Evolutionary conservation across 2,329 filamentous ascomycete species (phyloP).

Genomic region (Mycosphaerella sp.): DNA sequence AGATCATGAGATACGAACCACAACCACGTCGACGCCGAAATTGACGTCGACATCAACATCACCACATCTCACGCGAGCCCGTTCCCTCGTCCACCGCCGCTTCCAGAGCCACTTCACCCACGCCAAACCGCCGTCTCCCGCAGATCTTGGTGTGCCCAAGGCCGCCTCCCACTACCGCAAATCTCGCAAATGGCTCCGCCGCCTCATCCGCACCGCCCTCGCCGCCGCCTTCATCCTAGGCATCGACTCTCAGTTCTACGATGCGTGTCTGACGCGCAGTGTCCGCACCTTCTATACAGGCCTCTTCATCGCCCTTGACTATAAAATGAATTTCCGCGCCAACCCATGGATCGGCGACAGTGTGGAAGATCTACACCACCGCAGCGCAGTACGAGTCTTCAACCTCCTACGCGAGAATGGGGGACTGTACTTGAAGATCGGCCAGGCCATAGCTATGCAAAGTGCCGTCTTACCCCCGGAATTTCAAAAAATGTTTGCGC

Average conservation of each 20-base stretch:
- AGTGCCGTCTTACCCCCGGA: slow-evolving; percentile 86
- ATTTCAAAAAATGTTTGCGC: slow-evolving; percentile 91
- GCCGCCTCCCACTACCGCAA: slow-evolving; percentile 65
- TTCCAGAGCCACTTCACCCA: slow-evolving; percentile 39
- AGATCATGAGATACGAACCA: slow-evolving; percentile 12
- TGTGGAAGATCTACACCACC: slow-evolving; percentile 70
- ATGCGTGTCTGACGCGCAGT: slow-evolving; percentile 70
- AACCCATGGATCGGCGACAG: slow-evolving; percentile 67
- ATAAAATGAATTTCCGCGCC: slow-evolving; percentile 91
- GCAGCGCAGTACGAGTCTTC: slow-evolving; percentile 78
- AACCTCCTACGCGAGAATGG: slow-evolving; percentile 79
- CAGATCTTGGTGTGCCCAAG: slow-evolving; percentile 66
- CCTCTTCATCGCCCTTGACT: slow-evolving; percentile 77
- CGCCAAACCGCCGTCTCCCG: slow-evolving; percentile 63
- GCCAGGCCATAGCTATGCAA: slow-evolving; percentile 98
- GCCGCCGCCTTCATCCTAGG: slow-evolving; percentile 58
- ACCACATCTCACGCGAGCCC: not conserved
- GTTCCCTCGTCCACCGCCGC: slow-evolving; percentile 13
- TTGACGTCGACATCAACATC: not conserved
- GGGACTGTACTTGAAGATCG: slow-evolving; percentile 93
- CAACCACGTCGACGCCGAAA: not conserved
- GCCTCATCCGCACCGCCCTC: slow-evolving; percentile 58
- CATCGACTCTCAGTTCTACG: slow-evolving; percentile 69
- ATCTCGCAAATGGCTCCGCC: slow-evolving; percentile 68
- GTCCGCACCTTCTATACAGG: slow-evolving; percentile 75